These are phyloP conservation scores for Barnettozyma populi DNA, from an alignment of 805 yeast genomes.

Conservation along the genomic window DNA sequence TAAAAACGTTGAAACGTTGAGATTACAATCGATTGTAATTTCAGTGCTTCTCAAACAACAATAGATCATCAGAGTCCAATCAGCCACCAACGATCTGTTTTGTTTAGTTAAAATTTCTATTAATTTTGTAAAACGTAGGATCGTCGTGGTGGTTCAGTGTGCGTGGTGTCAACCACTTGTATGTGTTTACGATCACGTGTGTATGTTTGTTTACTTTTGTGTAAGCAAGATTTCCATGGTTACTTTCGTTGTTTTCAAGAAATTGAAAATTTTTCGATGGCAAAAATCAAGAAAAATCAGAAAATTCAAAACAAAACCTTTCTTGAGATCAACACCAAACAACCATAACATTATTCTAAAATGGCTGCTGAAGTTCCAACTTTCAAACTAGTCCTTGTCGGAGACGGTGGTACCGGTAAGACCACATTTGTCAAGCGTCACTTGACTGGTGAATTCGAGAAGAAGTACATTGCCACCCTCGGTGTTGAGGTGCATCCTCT, in stretches of 20 bases:
- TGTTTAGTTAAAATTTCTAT: too few species aligned
- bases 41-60: too few species aligned
- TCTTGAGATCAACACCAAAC: not conserved
- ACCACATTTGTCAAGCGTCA: constrained; percentile 99
- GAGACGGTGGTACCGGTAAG: constrained; percentile 99
- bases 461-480: constrained; percentile 96
- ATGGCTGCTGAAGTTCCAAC: constrained; percentile 86
- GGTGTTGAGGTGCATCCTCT: constrained; percentile 99
- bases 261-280: constrained; percentile 10
- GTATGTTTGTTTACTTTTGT: not conserved
- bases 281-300: constrained; percentile 5
- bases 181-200: not conserved
- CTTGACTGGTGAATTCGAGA: constrained; percentile 98
- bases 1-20: too few species aligned
- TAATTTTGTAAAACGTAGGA: not conserved
- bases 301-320: not conserved
- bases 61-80: not conserved
- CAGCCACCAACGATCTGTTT: not conserved
- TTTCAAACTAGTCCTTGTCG: constrained; percentile 97
- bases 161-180: not conserved
- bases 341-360: constrained; percentile 1
- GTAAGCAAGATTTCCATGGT: not conserved
- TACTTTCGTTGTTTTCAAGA: not conserved
- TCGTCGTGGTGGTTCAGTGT: not conserved
- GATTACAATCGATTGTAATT: too few species aligned